Percentiles rank a stretch among this genome's conserved stretches.
These are phyloP conservation scores for Serendipita sp. DNA, from an alignment of 768 basidiomycete species.

Conservation along the genomic window DNA sequence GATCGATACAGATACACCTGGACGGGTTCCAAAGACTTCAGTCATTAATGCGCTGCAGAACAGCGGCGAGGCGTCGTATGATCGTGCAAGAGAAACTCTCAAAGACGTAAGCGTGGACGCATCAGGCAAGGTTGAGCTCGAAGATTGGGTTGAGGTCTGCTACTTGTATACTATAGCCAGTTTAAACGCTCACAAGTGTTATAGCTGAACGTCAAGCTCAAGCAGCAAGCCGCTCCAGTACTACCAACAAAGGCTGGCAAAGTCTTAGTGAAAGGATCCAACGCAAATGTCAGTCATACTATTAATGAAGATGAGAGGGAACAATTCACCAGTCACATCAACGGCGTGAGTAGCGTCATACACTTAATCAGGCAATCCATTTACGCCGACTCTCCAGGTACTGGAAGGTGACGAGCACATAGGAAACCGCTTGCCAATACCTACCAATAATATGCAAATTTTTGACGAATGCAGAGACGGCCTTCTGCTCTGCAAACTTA, in stretches of 20 bases:
- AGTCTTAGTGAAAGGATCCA: slow-evolving; percentile 88
- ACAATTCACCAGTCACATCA: slow-evolving; percentile 99
- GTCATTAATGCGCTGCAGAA: slow-evolving; percentile 66
- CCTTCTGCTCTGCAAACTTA: slow-evolving; percentile 90
- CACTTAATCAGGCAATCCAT: background rate
- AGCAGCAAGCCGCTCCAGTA: slow-evolving; percentile 19
- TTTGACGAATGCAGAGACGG: slow-evolving; percentile 97
- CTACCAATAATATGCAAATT: slow-evolving; percentile 93
- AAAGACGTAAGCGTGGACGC: slow-evolving; percentile 92
- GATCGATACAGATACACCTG: slow-evolving; percentile 63
- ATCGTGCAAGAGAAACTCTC: slow-evolving; percentile 74
- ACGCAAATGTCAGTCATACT: slow-evolving; percentile 91
- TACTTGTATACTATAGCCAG: background rate
- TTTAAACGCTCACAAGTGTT: background rate
- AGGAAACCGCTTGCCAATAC: slow-evolving; percentile 74
- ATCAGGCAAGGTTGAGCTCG: slow-evolving; percentile 89
- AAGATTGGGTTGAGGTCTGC: slow-evolving; percentile 93
- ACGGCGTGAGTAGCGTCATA: slow-evolving; percentile 43
- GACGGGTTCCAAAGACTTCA: slow-evolving; percentile 65
- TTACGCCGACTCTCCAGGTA: slow-evolving; percentile 34
- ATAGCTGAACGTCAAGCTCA: slow-evolving; percentile 71
- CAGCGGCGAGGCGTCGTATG: slow-evolving; percentile 71
- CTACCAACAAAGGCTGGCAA: slow-evolving; percentile 64
- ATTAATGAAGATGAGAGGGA: slow-evolving; percentile 92
- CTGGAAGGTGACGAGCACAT: slow-evolving; percentile 84